Evolutionary conservation across 495 filamentous ascomycete species (phyloP).

Genomic region (Chaetomium tenue): DNA sequence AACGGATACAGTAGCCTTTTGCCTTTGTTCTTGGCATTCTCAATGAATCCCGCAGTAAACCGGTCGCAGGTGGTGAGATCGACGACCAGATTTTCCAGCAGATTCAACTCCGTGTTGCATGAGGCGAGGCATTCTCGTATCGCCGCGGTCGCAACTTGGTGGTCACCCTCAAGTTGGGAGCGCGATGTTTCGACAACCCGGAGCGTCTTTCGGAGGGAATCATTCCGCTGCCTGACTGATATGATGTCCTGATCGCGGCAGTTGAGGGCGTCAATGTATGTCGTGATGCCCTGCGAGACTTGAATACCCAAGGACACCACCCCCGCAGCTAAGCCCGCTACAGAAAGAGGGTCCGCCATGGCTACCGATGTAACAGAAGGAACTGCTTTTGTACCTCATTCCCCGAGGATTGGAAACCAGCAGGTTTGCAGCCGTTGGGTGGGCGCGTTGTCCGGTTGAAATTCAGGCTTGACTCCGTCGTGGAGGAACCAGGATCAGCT

Average conservation of each 20-base stretch:
- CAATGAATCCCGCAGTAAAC: too few relatives aligned
- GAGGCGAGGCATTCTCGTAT: background rate
- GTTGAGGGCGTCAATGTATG: slow-evolving; percentile 9
- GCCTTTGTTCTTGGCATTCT: background rate
- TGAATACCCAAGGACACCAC: slow-evolving; percentile 6
- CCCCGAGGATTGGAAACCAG: too few relatives aligned
- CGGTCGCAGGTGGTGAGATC: background rate
- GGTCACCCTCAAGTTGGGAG: background rate
- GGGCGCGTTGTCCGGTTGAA: too few relatives aligned
- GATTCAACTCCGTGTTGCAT: background rate
- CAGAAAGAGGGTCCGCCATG: slow-evolving; percentile 9
- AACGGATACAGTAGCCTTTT: slow-evolving; percentile 12
- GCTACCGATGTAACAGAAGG: background rate
- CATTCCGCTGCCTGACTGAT: background rate
- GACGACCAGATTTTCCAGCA: background rate
- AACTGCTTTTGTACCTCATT: too few relatives aligned
- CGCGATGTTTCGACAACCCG: background rate
- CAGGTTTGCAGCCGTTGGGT: too few relatives aligned
- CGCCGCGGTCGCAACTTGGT: background rate
- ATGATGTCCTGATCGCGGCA: slow-evolving; percentile 1
- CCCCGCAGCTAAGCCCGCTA: background rate
- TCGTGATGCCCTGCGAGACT: background rate
- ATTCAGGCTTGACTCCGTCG: too few relatives aligned
- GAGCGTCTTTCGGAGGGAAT: background rate
- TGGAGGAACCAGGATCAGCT: too few relatives aligned